Percentiles rank a stretch among this genome's conserved stretches.
Conservation (phyloP, 177 flowering plant species). For the Vitis hybrid region DNA sequence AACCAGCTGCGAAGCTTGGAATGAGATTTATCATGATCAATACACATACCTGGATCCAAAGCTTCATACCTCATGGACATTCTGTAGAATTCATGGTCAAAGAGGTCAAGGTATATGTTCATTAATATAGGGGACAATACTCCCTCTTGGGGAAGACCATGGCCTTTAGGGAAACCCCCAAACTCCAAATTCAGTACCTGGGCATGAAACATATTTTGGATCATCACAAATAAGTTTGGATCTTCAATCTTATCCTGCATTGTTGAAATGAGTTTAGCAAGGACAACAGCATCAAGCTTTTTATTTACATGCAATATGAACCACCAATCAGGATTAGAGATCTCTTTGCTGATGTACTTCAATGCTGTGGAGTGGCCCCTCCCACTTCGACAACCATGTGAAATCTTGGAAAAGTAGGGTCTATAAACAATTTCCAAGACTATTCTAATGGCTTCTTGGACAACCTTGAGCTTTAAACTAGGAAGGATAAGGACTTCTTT, state of each 20-base stretch:
- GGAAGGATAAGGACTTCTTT: constrained; percentile 76
- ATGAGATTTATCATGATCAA: constrained; percentile 23
- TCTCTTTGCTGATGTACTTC: constrained; percentile 66
- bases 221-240: constrained; percentile 38
- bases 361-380: constrained; percentile 71
- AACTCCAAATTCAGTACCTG: constrained; percentile 81
- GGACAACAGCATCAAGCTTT: constrained; percentile 47
- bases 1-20: constrained; percentile 81
- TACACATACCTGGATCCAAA: constrained; percentile 24
- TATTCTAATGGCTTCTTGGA: constrained; percentile 82
- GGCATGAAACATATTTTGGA: constrained; percentile 66
- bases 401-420: constrained; percentile 81
- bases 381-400: constrained; percentile 91
- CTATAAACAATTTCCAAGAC: constrained; percentile 77
- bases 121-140: constrained; percentile 74
- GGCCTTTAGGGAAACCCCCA: constrained; percentile 92
- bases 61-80: constrained; percentile 80
- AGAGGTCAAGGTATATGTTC: constrained; percentile 79
- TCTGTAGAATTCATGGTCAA: constrained; percentile 67
- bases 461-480: constrained; percentile 55
- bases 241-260: constrained; percentile 82
- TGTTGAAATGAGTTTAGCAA: constrained; percentile 50
- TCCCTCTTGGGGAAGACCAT: constrained; percentile 98
- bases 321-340: constrained; percentile 72
- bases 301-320: constrained; percentile 55